These are phyloP conservation scores for Bolboschoenoplectus hybrid DNA, from an alignment of 202 grass and related monocot genomes.

Conservation along the genomic window DNA sequence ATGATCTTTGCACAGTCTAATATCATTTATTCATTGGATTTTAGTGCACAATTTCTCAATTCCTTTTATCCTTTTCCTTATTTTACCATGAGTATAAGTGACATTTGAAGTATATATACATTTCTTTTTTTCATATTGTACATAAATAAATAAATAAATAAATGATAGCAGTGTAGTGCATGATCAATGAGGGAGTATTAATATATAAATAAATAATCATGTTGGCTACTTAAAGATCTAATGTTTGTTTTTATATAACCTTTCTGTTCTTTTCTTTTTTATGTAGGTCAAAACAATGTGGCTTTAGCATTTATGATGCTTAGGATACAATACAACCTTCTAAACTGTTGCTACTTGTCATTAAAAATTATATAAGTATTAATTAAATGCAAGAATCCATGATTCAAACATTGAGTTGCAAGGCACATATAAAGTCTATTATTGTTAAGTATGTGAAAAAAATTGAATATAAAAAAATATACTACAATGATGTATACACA, in stretches of 20 bases:
- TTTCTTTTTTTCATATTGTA: background rate
- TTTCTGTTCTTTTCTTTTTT: background rate
- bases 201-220: background rate
- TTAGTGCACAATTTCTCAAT: background rate
- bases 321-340: background rate
- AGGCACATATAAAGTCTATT: background rate
- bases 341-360: background rate
- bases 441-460: background rate
- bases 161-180: background rate
- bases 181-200: slow-evolving; percentile 13
- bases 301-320: background rate
- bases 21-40: background rate
- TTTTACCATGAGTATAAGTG: background rate
- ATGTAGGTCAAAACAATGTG: slow-evolving; percentile 12
- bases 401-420: background rate
- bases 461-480: background rate
- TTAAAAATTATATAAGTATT: background rate
- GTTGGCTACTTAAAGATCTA: background rate
- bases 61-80: background rate
- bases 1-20: background rate
- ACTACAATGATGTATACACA: too few relatives aligned
- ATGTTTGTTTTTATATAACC: background rate
- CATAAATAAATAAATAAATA: slow-evolving; percentile 6
- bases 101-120: background rate
- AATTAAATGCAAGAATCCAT: background rate